A percentile compares a stretch with the other conserved stretches of the same genome.
Conservation (phyloP, 768 basidiomycete genomes). For the Pulveroboletus sp. region DNA sequence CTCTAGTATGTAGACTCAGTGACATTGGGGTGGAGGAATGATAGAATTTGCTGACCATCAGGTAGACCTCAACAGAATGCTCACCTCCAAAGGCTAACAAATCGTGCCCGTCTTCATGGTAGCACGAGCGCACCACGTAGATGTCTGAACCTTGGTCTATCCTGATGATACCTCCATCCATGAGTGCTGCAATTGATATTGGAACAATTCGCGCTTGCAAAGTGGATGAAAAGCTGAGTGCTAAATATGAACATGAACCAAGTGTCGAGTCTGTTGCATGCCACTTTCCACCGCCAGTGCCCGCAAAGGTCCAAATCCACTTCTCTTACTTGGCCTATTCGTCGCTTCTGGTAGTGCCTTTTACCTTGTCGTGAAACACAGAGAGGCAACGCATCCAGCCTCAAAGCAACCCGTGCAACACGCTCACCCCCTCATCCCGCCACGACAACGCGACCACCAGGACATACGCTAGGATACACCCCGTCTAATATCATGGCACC, state of each 20-base stretch:
- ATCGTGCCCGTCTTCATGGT: conserved; percentile 60
- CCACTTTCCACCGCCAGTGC: conserved; percentile 8
- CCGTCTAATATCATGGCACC: conserved; percentile 16
- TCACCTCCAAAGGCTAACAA: conserved; percentile 73
- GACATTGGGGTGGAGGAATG: neutral
- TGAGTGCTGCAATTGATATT: conserved; percentile 19
- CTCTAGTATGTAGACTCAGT: conserved; percentile 31
- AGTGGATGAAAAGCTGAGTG: too few species aligned
- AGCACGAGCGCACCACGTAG: conserved; percentile 59
- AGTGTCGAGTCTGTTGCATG: conserved; percentile 17
- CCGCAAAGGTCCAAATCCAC: conserved; percentile 56
- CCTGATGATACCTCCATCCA: conserved; percentile 47
- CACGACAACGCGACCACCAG: conserved; percentile 40
- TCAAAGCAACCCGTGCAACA: conserved; percentile 57
- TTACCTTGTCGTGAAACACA: conserved; percentile 49
- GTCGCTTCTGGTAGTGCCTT: conserved; percentile 57
- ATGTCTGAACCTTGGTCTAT: conserved; percentile 61
- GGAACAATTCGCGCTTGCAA: too few species aligned
- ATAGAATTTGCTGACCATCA: conserved; percentile 47
- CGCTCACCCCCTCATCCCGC: conserved; percentile 66
- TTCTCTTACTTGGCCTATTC: conserved; percentile 56
- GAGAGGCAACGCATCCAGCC: conserved; percentile 58
- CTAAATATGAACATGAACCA: too few species aligned
- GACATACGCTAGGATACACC: conserved; percentile 8
- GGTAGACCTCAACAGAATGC: conserved; percentile 68